Percentiles rank a stretch among this genome's conserved stretches.
Conservation (phyloP, 345 rosid species). For the Hibiscus tridactylites region DNA sequence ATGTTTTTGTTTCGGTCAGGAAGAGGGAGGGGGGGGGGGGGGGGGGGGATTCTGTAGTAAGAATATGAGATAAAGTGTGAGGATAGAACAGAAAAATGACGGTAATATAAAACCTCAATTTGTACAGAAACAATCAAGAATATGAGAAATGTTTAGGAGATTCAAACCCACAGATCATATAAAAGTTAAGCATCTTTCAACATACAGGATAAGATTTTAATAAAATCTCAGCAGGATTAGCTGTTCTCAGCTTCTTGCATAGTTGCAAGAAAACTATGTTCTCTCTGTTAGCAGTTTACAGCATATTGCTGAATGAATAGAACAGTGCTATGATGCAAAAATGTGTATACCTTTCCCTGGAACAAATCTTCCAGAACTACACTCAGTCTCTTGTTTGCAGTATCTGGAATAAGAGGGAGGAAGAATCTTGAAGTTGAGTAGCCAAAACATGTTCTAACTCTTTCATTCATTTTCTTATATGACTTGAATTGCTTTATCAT, state of each 20-base stretch:
- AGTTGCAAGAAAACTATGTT: background rate
- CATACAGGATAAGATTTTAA: background rate
- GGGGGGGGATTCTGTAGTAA: background rate
- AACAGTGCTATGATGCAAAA: background rate
- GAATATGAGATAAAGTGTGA: background rate
- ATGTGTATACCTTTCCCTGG: constrained; percentile 1
- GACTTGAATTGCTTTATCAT: background rate
- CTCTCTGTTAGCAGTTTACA: background rate
- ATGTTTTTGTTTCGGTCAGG: background rate
- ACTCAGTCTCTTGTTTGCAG: background rate
- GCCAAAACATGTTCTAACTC: background rate
- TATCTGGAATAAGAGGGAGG: background rate
- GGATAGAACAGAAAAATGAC: background rate
- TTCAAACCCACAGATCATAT: background rate
- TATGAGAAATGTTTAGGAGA: background rate
- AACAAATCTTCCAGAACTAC: background rate
- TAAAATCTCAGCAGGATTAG: background rate
- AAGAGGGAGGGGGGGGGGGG: too few species aligned
- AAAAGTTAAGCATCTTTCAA: background rate
- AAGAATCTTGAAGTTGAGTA: constrained; percentile 1
- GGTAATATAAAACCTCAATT: background rate
- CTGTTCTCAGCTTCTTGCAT: background rate
- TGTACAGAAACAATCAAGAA: background rate
- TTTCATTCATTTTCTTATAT: background rate
- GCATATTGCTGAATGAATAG: background rate